Conservation (phyloP, 2,329 filamentous ascomycete genomes). For the Calcarisporium arbuscula region DNA sequence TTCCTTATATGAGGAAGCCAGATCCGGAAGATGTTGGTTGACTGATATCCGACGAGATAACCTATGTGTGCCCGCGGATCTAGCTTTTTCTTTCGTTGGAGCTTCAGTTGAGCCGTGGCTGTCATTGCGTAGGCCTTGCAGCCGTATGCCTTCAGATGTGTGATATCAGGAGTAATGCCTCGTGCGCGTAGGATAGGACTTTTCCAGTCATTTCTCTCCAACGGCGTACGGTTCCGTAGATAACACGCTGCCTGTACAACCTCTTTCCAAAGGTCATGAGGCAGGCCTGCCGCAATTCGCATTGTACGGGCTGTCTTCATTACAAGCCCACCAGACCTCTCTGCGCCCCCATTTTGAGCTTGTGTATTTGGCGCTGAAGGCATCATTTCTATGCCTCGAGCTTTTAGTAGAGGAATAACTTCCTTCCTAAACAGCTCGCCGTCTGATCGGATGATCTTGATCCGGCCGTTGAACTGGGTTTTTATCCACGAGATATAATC, state of each 20-base stretch:
- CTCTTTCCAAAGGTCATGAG: neutral
- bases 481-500: no score
- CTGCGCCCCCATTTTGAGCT: slow-evolving; percentile 5
- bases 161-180: neutral
- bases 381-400: no score
- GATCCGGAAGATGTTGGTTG: slow-evolving; percentile 2
- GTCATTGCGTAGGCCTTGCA: no score
- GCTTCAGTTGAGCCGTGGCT: no score
- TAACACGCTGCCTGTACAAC: slow-evolving; percentile 1
- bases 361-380: slow-evolving; percentile 1
- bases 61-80: slow-evolving; percentile 1
- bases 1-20: slow-evolving; percentile 1
- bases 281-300: slow-evolving; percentile 1
- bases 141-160: neutral
- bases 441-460: neutral
- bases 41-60: slow-evolving; percentile 3
- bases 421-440: neutral
- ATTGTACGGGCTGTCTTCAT: slow-evolving; percentile 1
- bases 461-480: neutral
- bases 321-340: neutral
- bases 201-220: neutral
- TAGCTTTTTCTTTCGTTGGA: slow-evolving; percentile 3
- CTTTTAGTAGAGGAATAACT: neutral
- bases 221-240: slow-evolving; percentile 2
- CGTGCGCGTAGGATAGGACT: neutral